Evolutionary conservation across 2,329 filamentous ascomycete species (phyloP).

Genomic region (Ascosphaera aggregata): DNA sequence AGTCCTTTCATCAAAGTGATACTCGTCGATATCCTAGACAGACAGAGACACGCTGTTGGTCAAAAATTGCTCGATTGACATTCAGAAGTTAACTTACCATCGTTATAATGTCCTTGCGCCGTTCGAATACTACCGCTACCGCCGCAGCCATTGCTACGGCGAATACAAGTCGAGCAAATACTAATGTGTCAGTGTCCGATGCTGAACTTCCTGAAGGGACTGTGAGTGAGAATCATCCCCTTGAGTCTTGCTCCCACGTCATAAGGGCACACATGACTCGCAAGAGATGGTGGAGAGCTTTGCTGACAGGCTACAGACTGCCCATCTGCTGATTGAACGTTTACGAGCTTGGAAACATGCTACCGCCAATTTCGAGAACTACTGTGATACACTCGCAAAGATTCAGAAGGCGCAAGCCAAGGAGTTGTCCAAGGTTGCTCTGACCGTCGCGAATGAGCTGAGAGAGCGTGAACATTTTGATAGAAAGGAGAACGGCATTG

Average conservation of each 20-base stretch:
- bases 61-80: no score
- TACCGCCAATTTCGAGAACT: constrained; percentile 75
- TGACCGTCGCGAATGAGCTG: constrained; percentile 68
- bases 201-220: constrained; percentile 4
- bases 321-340: constrained; percentile 63
- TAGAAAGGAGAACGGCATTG: constrained; percentile 63
- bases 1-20: no score
- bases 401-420: constrained; percentile 65
- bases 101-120: neutral
- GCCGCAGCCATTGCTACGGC: constrained; percentile 8
- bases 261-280: no score
- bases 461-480: constrained; percentile 87
- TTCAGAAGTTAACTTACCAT: no score
- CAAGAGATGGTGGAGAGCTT: no score
- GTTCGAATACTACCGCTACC: constrained; percentile 9
- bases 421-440: constrained; percentile 66
- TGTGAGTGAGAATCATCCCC: no score
- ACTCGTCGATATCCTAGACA: no score
- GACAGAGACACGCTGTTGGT: no score
- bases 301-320: constrained; percentile 29
- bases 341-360: constrained; percentile 93
- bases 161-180: constrained; percentile 1
- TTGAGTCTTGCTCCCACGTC: no score
- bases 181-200: constrained; percentile 6
- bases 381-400: constrained; percentile 66